Conservation (phyloP, 2,329 filamentous ascomycete genomes). For the Coleophoma crateriformis region DNA sequence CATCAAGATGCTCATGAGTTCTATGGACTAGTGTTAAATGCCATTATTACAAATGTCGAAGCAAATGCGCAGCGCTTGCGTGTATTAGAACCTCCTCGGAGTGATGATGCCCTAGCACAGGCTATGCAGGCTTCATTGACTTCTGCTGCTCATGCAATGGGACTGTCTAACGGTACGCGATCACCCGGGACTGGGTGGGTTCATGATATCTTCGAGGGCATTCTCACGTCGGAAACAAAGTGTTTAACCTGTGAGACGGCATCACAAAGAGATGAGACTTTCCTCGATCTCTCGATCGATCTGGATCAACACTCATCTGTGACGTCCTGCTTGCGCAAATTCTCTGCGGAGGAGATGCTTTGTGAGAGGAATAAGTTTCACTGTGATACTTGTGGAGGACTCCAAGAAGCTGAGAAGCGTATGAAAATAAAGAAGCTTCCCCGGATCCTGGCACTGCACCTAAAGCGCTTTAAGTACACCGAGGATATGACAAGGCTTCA, state of each 20-base stretch:
- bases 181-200: slow-evolving; percentile 79
- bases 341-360: slow-evolving; percentile 97
- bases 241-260: slow-evolving; percentile 95
- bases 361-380: slow-evolving; percentile 99
- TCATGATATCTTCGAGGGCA: slow-evolving; percentile 93
- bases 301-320: slow-evolving; percentile 93
- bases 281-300: slow-evolving; percentile 93
- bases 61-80: slow-evolving; percentile 67
- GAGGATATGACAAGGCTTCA: slow-evolving; percentile 90
- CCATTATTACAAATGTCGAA: slow-evolving; percentile 92
- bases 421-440: slow-evolving; percentile 98
- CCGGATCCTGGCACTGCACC: slow-evolving; percentile 82
- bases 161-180: slow-evolving; percentile 31
- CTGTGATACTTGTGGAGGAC: slow-evolving; percentile 91
- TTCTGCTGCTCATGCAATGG: slow-evolving; percentile 33
- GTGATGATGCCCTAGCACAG: slow-evolving; percentile 40
- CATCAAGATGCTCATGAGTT: slow-evolving; percentile 99
- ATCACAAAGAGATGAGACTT: slow-evolving; percentile 92
- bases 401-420: slow-evolving; percentile 96
- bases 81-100: slow-evolving; percentile 37
- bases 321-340: slow-evolving; percentile 89
- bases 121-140: slow-evolving; percentile 42
- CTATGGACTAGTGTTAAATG: slow-evolving; percentile 88
- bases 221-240: slow-evolving; percentile 90
- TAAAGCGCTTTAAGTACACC: slow-evolving; percentile 98